Percentiles rank a stretch among this genome's conserved stretches.
Evolutionary conservation across 257 asterid species (phyloP).

Genomic region (Forsythia suspensa): DNA sequence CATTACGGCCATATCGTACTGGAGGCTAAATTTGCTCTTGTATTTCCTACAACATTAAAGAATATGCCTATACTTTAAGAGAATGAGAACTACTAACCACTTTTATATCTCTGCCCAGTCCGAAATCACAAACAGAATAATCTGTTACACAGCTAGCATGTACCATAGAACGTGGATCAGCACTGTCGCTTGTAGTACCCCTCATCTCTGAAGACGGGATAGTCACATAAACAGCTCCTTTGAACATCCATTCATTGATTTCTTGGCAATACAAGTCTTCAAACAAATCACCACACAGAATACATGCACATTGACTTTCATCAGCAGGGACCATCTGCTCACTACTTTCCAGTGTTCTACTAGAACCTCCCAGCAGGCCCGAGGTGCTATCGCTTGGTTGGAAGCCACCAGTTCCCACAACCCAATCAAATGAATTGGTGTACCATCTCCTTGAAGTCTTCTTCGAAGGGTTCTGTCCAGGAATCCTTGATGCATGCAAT

Average conservation of each 20-base stretch:
- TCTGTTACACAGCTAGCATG: slow-evolving; percentile 67
- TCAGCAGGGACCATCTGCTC: slow-evolving; percentile 78
- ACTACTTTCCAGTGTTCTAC: slow-evolving; percentile 25
- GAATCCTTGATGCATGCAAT: slow-evolving; percentile 60
- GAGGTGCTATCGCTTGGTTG: slow-evolving; percentile 28
- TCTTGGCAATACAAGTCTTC: slow-evolving; percentile 63
- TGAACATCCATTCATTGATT: slow-evolving; percentile 74
- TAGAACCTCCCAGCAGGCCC: slow-evolving; percentile 22
- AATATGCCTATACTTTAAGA: too few relatives aligned
- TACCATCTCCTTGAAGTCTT: slow-evolving; percentile 68
- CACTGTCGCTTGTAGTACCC: slow-evolving; percentile 27
- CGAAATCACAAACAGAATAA: slow-evolving; percentile 39
- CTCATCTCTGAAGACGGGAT: slow-evolving; percentile 25
- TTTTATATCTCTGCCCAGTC: slow-evolving; percentile 39
- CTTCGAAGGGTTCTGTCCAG: slow-evolving; percentile 31
- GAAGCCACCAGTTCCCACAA: slow-evolving; percentile 35
- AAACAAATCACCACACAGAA: slow-evolving; percentile 79
- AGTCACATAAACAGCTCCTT: slow-evolving; percentile 66
- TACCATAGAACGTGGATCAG: slow-evolving; percentile 48
- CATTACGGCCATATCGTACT: too few relatives aligned
- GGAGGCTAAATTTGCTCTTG: too few relatives aligned
- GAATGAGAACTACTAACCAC: slow-evolving; percentile 27
- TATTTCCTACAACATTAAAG: too few relatives aligned
- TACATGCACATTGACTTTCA: slow-evolving; percentile 74
- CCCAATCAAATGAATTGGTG: slow-evolving; percentile 47